Conservation (phyloP, 176 grass and related monocot species). For the Sorghum bicolor region DNA sequence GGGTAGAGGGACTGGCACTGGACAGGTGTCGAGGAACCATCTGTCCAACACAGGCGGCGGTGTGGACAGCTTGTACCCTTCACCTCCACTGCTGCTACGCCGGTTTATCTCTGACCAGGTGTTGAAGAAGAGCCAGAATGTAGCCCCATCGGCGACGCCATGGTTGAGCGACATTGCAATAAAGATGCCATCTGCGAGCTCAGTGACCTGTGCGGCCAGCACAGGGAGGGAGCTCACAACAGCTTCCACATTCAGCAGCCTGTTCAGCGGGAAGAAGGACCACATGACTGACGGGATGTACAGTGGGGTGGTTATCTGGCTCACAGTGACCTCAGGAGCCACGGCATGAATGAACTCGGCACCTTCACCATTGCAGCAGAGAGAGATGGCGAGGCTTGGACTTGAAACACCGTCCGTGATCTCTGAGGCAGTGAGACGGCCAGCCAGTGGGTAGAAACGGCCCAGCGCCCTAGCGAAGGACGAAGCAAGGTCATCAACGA, state of each 20-base stretch:
- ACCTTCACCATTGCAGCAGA: conserved; percentile 14
- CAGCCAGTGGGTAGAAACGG: conserved; percentile 38
- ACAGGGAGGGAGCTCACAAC: neutral
- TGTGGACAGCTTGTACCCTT: neutral
- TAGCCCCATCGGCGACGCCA: neutral
- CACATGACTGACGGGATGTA: neutral
- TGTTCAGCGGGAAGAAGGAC: neutral
- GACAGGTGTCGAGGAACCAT: conserved; percentile 32
- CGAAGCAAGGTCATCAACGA: neutral
- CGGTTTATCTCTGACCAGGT: conserved; percentile 28
- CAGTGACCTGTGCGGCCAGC: neutral
- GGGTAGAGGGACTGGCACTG: conserved; percentile 11
- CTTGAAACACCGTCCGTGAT: no score
- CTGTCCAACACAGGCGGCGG: neutral
- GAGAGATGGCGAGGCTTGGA: neutral
- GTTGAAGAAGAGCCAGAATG: conserved; percentile 25
- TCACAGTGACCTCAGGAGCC: conserved; percentile 12
- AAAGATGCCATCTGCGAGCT: conserved; percentile 31
- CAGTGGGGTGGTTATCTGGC: neutral
- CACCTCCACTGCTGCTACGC: neutral
- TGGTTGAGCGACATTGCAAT: conserved; percentile 16
- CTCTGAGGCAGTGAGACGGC: neutral
- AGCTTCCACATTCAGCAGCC: neutral
- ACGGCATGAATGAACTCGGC: conserved; percentile 41
- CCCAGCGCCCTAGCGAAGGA: conserved; percentile 22